Percentiles rank a stretch among this genome's conserved stretches.
phyloP scores from a whole-genome alignment of 345 rosid genomes.

The Gossypium longicalyx region DNA sequence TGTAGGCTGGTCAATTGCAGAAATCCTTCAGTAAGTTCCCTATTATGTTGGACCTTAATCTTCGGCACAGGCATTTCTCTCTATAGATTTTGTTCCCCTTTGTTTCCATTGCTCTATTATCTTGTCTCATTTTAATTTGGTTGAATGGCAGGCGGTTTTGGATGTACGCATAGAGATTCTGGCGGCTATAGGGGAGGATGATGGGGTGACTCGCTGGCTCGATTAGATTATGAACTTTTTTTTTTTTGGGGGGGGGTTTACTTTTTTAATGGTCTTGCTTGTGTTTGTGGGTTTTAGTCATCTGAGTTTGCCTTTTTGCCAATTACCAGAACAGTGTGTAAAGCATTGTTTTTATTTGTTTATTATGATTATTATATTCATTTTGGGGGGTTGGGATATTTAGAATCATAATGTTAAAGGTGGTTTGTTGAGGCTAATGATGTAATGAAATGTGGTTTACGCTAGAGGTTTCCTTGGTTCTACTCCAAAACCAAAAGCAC shows the following conservation, averaged over 20 bases:
- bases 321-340: conserved; percentile 31
- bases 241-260: not conserved
- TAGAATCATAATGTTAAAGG: not conserved
- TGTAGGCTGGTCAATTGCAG: conserved; percentile 87
- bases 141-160: conserved; percentile 64
- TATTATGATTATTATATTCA: not conserved
- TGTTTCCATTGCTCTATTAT: not conserved
- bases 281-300: not conserved
- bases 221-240: conserved; percentile 37
- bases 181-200: conserved; percentile 73
- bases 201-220: conserved; percentile 91
- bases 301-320: conserved; percentile 18
- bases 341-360: conserved; percentile 23
- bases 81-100: not conserved
- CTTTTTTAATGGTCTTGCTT: not conserved
- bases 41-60: not conserved
- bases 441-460: conserved; percentile 1
- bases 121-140: not conserved
- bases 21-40: conserved; percentile 56
- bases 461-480: not conserved
- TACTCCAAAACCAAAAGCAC: not conserved
- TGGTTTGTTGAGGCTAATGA: not conserved
- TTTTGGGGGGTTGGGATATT: not conserved
- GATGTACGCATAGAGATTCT: conserved; percentile 73
- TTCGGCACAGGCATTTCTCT: too few relatives aligned